A percentile compares a stretch with the other conserved stretches of the same genome.
Conservation (phyloP, 129 eudicot species). For the Flaveria trinervia region DNA sequence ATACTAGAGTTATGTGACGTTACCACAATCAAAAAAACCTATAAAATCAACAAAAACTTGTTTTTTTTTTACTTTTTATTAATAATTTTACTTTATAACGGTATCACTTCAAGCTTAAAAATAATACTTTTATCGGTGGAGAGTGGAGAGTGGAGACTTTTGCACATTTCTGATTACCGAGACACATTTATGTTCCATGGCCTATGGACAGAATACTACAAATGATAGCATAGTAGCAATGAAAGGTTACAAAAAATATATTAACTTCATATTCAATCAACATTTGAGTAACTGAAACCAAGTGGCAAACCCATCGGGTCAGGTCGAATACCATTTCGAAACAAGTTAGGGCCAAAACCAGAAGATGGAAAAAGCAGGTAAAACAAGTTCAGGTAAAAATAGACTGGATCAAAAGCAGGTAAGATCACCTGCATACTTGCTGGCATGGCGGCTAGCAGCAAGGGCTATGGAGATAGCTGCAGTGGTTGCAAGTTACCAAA, state of each 20-base stretch:
- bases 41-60: too few relatives aligned
- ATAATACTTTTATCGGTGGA: too few relatives aligned
- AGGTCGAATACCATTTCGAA: background rate
- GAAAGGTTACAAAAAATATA: background rate
- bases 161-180: background rate
- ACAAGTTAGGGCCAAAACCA: background rate
- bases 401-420: background rate
- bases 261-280: background rate
- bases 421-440: background rate
- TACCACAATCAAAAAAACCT: too few relatives aligned
- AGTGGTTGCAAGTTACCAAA: conserved; percentile 23
- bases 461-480: background rate
- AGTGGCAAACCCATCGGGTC: background rate
- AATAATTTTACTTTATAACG: too few relatives aligned
- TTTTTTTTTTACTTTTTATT: too few relatives aligned
- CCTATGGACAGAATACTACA: background rate
- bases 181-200: background rate
- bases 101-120: too few relatives aligned
- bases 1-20: too few relatives aligned
- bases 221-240: background rate
- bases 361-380: background rate
- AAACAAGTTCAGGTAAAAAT: background rate
- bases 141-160: too few relatives aligned
- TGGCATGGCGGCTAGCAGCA: background rate
- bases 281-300: background rate